Evolutionary conservation across 2,329 filamentous ascomycete species (phyloP).

Genomic region (Pseudogymnoascus sp.): DNA sequence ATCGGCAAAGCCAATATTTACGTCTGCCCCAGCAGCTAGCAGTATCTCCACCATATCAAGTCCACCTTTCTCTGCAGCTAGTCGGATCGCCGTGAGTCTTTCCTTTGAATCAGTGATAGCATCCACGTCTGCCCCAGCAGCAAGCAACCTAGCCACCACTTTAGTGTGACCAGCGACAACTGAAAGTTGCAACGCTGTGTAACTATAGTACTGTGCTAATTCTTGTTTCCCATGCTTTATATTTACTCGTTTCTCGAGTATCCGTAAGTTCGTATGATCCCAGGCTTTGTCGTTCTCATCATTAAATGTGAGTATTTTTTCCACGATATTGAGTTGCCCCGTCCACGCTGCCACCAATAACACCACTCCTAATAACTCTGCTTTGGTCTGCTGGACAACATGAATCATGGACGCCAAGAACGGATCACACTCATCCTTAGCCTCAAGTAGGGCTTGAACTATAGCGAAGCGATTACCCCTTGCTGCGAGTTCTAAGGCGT

Average conservation of each 20-base stretch:
- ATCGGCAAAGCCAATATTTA: no score
- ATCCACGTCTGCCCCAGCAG: no score
- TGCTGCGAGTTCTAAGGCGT: background rate
- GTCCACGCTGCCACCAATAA: background rate
- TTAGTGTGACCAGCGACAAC: constrained; percentile 23
- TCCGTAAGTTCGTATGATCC: background rate
- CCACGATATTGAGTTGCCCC: background rate
- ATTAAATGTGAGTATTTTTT: background rate
- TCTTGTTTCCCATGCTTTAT: background rate
- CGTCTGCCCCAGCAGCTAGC: no score
- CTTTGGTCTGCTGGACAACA: background rate
- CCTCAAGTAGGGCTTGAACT: constrained; percentile 18
- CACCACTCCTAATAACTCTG: background rate
- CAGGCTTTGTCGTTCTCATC: background rate
- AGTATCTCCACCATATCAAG: no score
- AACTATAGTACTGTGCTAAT: constrained; percentile 17
- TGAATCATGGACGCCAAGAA: background rate
- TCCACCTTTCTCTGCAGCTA: no score
- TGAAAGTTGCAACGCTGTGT: constrained; percentile 34
- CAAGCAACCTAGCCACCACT: constrained; percentile 26
- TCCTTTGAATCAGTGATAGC: no score
- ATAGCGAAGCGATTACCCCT: constrained; percentile 27
- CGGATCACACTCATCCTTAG: background rate
- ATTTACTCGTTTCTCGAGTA: background rate
- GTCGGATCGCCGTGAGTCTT: no score